phyloP scores from a whole-genome alignment of 805 yeast species.

The Saturnispora kantuleensis region DNA sequence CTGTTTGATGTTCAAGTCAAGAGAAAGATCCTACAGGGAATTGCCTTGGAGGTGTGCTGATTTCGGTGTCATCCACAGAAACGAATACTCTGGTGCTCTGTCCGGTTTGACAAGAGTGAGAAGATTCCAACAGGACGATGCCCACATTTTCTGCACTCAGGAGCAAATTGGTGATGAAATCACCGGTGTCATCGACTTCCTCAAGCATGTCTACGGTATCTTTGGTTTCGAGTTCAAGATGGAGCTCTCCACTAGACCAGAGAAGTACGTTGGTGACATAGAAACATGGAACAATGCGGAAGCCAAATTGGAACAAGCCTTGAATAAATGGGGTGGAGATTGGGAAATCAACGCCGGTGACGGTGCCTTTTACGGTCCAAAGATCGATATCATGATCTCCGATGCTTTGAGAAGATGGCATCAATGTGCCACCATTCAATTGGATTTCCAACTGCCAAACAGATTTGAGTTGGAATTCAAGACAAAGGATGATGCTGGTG shows the following conservation, averaged over 20 bases:
- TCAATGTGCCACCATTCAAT: conserved; percentile 98
- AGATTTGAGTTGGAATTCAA: conserved; percentile 88
- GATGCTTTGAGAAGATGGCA: conserved; percentile 96
- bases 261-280: conserved; percentile 86
- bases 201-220: conserved; percentile 75
- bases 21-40: conserved; percentile 94
- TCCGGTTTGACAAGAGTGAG: conserved; percentile 95
- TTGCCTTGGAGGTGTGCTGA: conserved; percentile 99
- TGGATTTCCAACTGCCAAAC: conserved; percentile 95
- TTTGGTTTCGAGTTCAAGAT: conserved; percentile 93
- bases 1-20: conserved; percentile 81
- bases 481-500: conserved; percentile 51
- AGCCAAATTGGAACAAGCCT: conserved; percentile 67
- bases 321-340: conserved; percentile 74
- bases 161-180: conserved; percentile 88
- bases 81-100: conserved; percentile 91
- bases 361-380: conserved; percentile 94
- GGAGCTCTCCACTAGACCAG: conserved; percentile 97
- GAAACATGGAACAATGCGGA: conserved; percentile 95
- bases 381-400: conserved; percentile 91
- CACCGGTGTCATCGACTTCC: conserved; percentile 73
- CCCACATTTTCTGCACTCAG: conserved; percentile 91
- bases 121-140: conserved; percentile 98
- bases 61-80: conserved; percentile 94
- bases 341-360: conserved; percentile 97